These are phyloP conservation scores for Ulota crispa DNA, from an alignment of 225 moss, liverwort and hornwort genomes.

Conservation along the genomic window DNA sequence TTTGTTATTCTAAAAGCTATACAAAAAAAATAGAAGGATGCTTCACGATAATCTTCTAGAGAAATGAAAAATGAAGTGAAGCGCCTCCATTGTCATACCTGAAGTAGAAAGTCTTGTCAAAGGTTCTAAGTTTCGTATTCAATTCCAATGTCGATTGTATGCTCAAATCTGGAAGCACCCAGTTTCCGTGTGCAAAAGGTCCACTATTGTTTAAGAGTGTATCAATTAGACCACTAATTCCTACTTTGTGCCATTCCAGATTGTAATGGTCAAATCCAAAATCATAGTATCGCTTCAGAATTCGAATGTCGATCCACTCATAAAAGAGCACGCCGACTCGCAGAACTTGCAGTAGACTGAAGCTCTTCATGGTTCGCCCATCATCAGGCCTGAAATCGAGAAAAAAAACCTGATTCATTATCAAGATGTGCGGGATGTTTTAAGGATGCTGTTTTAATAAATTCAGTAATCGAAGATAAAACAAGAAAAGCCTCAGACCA, in stretches of 20 bases:
- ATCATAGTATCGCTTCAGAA: constrained; percentile 67
- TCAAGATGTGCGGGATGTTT: not conserved
- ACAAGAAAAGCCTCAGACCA: not conserved
- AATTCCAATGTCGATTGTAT: constrained; percentile 64
- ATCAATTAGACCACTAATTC: constrained; percentile 60
- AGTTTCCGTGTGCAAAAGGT: constrained; percentile 69
- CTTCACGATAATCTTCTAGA: not conserved
- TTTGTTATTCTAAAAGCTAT: not conserved
- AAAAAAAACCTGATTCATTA: not conserved
- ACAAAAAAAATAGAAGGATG: not conserved
- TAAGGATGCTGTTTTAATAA: not conserved
- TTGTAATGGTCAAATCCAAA: constrained; percentile 94
- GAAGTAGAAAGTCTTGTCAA: constrained; percentile 82
- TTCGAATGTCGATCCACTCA: constrained; percentile 78
- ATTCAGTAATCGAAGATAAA: not conserved
- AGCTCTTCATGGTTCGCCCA: constrained; percentile 60
- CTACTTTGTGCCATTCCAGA: constrained; percentile 74
- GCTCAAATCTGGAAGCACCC: constrained; percentile 88
- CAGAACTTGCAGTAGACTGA: constrained; percentile 66
- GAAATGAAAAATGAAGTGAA: not conserved
- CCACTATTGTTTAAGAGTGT: constrained; percentile 60
- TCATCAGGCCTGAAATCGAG: constrained; percentile 68
- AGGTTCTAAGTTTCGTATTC: constrained; percentile 68
- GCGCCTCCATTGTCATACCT: constrained; percentile 41
- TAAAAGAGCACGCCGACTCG: constrained; percentile 69